Base-by-base conservation (phyloP, 1,139 yeast species). In the Blastobotrys arbuscula region DNA sequence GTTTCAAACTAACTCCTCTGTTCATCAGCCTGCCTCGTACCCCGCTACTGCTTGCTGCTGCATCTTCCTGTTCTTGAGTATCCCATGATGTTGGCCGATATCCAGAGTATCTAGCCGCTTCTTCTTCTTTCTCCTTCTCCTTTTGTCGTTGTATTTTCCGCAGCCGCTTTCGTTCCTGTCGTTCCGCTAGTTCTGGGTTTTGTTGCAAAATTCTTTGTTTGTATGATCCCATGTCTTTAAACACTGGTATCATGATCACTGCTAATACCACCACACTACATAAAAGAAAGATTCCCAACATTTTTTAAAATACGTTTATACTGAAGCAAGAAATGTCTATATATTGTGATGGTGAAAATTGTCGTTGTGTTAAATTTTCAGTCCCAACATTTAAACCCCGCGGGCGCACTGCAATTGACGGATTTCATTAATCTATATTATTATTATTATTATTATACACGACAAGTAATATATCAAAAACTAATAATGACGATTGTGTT, bases 151-250 rank as follows among this genome's bases (percentile, higher is more conserved):
- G 38, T 16, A 47, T 41, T 44, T 42, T 18, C n/a, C 39, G 34
- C 10, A 35, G 37, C 16, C 44, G 45, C 35, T 40, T 39, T 10
- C 43, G 37, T 16, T 43, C 42, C 31, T 35, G 39, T 19, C 48
- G 40, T 21, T 24, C 48, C 28, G 44, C 45, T 21, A 45, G 38
- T 15, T 45, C 45, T 23, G 48, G 48, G 38, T 34, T 48, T 20
- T 44, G 50, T 19, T 36, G 35, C 26, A 39, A 12, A 12, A 42
- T 40, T 8, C 33, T 47, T 23, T 38, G 38, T 28, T 50, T 51
- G 41, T 51, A 51, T 8, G 54, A 51, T 10, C 54, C 54, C 20
- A 51, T 51, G 6, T 51, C 54, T 16, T 50, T 51, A 31, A 50
- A 21, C 5, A 51, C 54, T 8, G 54, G 54, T 15, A 51, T 42